Base-by-base conservation (phyloP, 2,329 filamentous ascomycete genomes). In the Pyricularia sp. region DNA sequence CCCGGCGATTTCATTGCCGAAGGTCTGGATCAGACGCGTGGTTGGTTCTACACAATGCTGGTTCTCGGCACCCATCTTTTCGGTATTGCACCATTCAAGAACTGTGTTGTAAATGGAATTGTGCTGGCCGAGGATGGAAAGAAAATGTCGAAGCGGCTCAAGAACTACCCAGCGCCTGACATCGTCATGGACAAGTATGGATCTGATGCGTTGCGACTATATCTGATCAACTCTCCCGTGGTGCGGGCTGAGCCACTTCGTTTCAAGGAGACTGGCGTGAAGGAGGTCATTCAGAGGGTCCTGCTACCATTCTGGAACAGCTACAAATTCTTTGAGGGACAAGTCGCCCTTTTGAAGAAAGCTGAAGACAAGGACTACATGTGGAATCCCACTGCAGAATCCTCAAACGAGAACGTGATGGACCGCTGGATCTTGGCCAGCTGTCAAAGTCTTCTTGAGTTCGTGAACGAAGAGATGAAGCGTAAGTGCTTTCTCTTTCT, bases 141-240 rank as follows among this genome's bases (percentile, higher is more conserved):
- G 84, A 98, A 98, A 84, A 98, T 98, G 94, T 97, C 93, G 7
- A 98, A 98, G 81, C 88, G 94, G 68, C 84, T 97, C 69, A 96
- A 97, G 82, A 98, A 98, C 80, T 98, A 97, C 78, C 94, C 94
- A 0, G 93, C 97, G 75, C 94, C 94, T 12, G 83, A 83, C 69
- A 82, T 93, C 67, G 88, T 98, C 73, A 95, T 97, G 85, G 82
- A 91, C 69, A 91, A 91, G 75, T 97, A 97, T 77, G 94, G 94
- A 25, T 94, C 93, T 1, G 94, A 98, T 80, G 93, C 94, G 33
- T 86, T 98, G 66, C 90, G 94, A 69, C 84, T 98, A n/a, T 97
- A 97, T 77, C 85, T 98, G 75, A 97, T 97, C 81, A 97, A 97
- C 80, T 97, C 94, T 0, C 94, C 94, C 0, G 94, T 97, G 33